Percentiles rank a stretch among this genome's conserved stretches.
Conservation (phyloP, 495 filamentous ascomycete species). For the Glonium stellatum region DNA sequence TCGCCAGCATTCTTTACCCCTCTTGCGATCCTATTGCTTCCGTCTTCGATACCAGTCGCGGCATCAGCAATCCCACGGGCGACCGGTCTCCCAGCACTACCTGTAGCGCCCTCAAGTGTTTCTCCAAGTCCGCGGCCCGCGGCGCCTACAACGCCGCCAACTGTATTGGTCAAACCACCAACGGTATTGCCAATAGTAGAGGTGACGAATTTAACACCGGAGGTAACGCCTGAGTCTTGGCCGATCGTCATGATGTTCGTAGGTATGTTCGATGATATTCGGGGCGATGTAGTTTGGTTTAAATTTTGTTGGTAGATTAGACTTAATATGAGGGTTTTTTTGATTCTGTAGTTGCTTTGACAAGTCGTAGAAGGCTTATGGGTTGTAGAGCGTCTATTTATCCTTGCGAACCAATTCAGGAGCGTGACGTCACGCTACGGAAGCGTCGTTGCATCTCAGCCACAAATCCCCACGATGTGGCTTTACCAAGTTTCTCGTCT, state of each 20-base stretch:
- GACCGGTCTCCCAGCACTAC: slow-evolving; percentile 56
- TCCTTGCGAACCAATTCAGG: too few species aligned
- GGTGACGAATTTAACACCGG: slow-evolving; percentile 34
- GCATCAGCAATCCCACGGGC: slow-evolving; percentile 58
- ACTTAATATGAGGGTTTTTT: too few species aligned
- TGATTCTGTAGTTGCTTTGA: too few species aligned
- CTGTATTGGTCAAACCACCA: slow-evolving; percentile 51
- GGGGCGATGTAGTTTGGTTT: neutral
- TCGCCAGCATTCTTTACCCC: slow-evolving; percentile 64
- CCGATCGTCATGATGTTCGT: slow-evolving; percentile 26
- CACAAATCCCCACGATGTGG: too few species aligned
- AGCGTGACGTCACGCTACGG: too few species aligned
- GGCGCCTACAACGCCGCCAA: slow-evolving; percentile 62
- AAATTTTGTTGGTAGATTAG: neutral
- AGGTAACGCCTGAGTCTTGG: slow-evolving; percentile 30
- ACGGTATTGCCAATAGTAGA: slow-evolving; percentile 43
- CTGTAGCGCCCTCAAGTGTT: slow-evolving; percentile 53
- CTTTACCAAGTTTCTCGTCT: too few species aligned
- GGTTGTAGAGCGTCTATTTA: too few species aligned
- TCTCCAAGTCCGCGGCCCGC: slow-evolving; percentile 57
- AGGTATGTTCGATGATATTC: neutral
- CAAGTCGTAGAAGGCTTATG: too few species aligned
- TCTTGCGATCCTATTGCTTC: slow-evolving; percentile 48
- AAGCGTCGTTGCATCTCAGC: too few species aligned
- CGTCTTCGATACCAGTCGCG: slow-evolving; percentile 55